These are phyloP conservation scores for Neofusicoccum ribis DNA, from an alignment of 2,329 filamentous ascomycete species.

Conservation along the genomic window DNA sequence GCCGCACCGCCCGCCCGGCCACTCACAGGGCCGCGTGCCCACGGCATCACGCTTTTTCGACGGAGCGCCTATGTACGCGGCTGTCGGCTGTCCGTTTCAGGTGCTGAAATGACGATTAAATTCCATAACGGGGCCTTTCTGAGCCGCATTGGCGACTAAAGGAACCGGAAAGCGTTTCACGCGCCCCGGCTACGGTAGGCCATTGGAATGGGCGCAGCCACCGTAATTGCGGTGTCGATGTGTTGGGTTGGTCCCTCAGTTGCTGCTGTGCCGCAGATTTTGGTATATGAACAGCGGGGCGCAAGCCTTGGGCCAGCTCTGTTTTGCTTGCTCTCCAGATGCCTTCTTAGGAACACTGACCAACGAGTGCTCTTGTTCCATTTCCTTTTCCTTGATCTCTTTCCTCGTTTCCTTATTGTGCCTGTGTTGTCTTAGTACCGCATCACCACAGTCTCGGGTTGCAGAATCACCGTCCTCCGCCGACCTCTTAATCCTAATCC, in stretches of 20 bases:
- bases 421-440: not conserved
- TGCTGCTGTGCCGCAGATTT: constrained; percentile 16
- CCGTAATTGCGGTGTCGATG: constrained; percentile 2
- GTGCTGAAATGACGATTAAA: constrained; percentile 19
- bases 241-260: not conserved
- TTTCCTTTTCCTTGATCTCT: constrained; percentile 9
- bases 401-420: constrained; percentile 12
- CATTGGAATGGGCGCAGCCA: constrained; percentile 24
- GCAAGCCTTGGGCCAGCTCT: not conserved
- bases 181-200: constrained; percentile 37
- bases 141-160: constrained; percentile 40
- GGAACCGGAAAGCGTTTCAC: constrained; percentile 42
- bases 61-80: constrained; percentile 33
- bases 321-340: constrained; percentile 13
- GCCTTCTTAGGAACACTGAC: not conserved
- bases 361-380: not conserved
- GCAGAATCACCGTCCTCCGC: not conserved
- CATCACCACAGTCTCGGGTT: not conserved
- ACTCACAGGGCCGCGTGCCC: constrained; percentile 32
- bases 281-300: constrained; percentile 16
- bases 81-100: constrained; percentile 35
- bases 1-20: constrained; percentile 25
- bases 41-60: constrained; percentile 31
- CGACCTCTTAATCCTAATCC: constrained; percentile 18
- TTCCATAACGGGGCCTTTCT: constrained; percentile 28